Percentiles rank a stretch among this genome's conserved stretches.
phyloP scores from a whole-genome alignment of 2,329 filamentous ascomycete genomes.

The Fusarium coffeatum region DNA sequence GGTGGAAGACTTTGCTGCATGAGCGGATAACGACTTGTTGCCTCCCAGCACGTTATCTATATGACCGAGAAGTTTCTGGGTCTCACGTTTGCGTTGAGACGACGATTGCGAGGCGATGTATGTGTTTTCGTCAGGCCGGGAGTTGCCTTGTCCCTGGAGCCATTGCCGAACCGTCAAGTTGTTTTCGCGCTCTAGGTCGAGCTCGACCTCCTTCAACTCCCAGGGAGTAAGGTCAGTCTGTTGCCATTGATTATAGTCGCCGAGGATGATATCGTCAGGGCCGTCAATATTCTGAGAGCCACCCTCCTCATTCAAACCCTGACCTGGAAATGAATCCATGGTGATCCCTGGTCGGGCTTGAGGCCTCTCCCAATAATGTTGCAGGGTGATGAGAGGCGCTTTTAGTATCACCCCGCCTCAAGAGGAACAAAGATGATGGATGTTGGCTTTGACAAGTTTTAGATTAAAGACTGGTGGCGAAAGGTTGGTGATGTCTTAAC shows the following conservation, averaged over 20 bases:
- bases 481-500: constrained; percentile 2
- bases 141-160: constrained; percentile 27
- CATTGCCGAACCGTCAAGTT: constrained; percentile 17
- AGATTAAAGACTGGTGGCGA: constrained; percentile 15
- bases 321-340: constrained; percentile 13
- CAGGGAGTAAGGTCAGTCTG: constrained; percentile 3
- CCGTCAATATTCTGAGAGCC: constrained; percentile 12
- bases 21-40: constrained; percentile 15
- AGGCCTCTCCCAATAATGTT: constrained; percentile 28
- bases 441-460: constrained; percentile 12
- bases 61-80: constrained; percentile 16
- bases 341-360: constrained; percentile 3
- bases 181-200: constrained; percentile 6
- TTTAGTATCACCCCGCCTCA: constrained; percentile 27
- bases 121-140: constrained; percentile 22
- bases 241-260: constrained; percentile 12
- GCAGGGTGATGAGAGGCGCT: constrained; percentile 21
- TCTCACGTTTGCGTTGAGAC: constrained; percentile 15
- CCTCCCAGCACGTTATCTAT: constrained; percentile 23
- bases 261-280: constrained; percentile 24
- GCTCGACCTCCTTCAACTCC: constrained; percentile 9
- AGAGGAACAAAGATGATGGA: constrained; percentile 17
- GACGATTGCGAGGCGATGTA: constrained; percentile 29
- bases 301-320: constrained; percentile 2
- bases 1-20: not conserved